Evolutionary conservation across 2,329 filamentous ascomycete species (phyloP), one percentile per base, ranked within the genome.

Genomic region (Neonectria punicea): DNA sequence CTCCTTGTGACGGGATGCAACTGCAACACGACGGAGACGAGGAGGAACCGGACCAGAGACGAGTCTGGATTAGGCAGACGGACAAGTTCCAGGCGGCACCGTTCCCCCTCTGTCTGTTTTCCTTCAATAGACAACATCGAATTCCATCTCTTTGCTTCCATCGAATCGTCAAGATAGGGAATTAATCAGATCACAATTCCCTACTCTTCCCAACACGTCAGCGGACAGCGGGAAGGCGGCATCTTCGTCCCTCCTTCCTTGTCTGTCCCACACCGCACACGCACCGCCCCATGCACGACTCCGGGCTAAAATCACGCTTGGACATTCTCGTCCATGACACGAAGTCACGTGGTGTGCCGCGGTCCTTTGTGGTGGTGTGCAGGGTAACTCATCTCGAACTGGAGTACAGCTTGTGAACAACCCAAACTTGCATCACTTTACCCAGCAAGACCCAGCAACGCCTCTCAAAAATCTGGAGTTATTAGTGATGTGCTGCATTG

Each of bases 271-370:
- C 57, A n/a, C 25, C 39, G n/a, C 39, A 43, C n/a, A 43, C n/a
- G 39, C 39, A 20, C 39, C 3, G 8, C 39, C 47, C 25, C 44
- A 58, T 60, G 56, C 61, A 64, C 61, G 30, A 55, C 66, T 51
- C 55, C 59, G 60, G 60, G 55, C 57, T 66, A 67, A 64, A 58
- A 65, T 43, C 49, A 57, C 68, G 69, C 72, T 73, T 65, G 58
- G 66, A 58, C 64, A 69, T 63, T 65, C 67, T 67, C 70, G 69
- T 68, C 67, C 64, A 70, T 77, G 76, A 78, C 77, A 78, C 77
- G 77, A 76, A 74, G 63, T 78, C 75, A 78, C 77, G 76, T 79
- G 74, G 34, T 14, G 9, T 55, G 2, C 43, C 59, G 69, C 63
- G 63, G 67, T 43, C 4, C 20, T 25, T 5, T 43, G 53, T n/a